Evolutionary conservation across 306 rosid species (phyloP).

Genomic region (Malus sylvestris): DNA sequence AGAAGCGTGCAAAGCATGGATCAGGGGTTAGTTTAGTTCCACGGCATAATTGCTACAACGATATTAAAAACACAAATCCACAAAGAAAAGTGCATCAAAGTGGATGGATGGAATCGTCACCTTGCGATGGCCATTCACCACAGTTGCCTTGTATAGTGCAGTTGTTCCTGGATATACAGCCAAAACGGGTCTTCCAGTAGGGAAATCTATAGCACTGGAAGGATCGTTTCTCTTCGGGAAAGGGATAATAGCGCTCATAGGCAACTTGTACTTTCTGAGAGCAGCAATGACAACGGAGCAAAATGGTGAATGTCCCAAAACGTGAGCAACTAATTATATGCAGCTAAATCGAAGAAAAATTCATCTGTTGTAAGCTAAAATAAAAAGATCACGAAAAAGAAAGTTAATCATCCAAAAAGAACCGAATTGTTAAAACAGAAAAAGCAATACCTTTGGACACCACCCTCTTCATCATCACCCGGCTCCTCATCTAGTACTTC

Average conservation of each 20-base stretch:
- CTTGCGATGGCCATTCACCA: slow-evolving; percentile 85
- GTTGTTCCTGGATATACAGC: slow-evolving; percentile 99
- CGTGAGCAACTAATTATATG: neutral
- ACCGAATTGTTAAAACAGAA: neutral
- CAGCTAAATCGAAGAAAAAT: neutral
- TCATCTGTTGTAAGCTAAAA: neutral
- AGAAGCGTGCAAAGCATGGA: slow-evolving; percentile 21
- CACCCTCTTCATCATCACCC: slow-evolving; percentile 86
- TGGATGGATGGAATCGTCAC: slow-evolving; percentile 33
- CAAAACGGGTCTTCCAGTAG: slow-evolving; percentile 75
- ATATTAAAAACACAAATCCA: slow-evolving; percentile 2
- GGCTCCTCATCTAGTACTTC: slow-evolving; percentile 97
- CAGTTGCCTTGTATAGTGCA: slow-evolving; percentile 97
- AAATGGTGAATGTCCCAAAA: neutral
- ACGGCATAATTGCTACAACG: slow-evolving; percentile 6
- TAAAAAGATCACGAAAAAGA: neutral
- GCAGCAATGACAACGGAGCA: slow-evolving; percentile 10
- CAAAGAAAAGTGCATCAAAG: slow-evolving; percentile 1
- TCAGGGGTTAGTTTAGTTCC: slow-evolving; percentile 32
- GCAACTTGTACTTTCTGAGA: slow-evolving; percentile 80
- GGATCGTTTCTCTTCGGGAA: slow-evolving; percentile 88
- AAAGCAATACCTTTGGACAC: slow-evolving; percentile 59
- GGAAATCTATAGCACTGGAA: slow-evolving; percentile 59
- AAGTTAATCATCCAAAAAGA: neutral
- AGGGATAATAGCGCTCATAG: slow-evolving; percentile 75